Percentiles rank a stretch among this genome's conserved stretches.
phyloP scores from a whole-genome alignment of 257 asterid genomes.

The Penstemon eatonii region DNA sequence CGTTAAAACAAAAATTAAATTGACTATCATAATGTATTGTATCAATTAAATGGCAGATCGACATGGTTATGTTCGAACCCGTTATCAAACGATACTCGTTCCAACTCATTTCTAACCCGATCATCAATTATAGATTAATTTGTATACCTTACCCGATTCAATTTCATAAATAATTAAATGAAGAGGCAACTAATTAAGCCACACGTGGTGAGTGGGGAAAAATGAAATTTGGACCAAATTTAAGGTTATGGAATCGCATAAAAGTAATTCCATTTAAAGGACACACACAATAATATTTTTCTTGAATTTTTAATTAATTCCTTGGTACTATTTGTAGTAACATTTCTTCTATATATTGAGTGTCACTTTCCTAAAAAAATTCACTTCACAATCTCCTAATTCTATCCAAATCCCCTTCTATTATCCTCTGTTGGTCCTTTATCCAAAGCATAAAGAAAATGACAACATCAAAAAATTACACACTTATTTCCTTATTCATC shows the following conservation, averaged over 20 bases:
- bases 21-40: too few species aligned
- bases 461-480: conserved; percentile 33
- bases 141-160: too few species aligned
- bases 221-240: conserved; percentile 22
- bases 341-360: conserved; percentile 35
- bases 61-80: too few species aligned
- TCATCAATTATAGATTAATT: too few species aligned
- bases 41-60: too few species aligned
- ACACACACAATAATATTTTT: conserved; percentile 4
- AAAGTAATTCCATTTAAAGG: conserved; percentile 26
- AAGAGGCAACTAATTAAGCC: background rate
- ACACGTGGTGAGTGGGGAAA: conserved; percentile 7
- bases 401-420: background rate
- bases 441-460: conserved; percentile 23
- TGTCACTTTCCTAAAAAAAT: conserved; percentile 17
- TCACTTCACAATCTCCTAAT: background rate
- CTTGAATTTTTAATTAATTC: conserved; percentile 21
- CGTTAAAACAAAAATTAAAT: too few species aligned
- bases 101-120: too few species aligned
- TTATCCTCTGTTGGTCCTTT: background rate
- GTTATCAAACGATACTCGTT: too few species aligned
- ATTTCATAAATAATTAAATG: too few species aligned
- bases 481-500: conserved; percentile 25
- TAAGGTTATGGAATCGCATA: conserved; percentile 5
- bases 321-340: background rate